Evolutionary conservation across 345 rosid genomes (phyloP).

Genomic region (Heritiera fomes): DNA sequence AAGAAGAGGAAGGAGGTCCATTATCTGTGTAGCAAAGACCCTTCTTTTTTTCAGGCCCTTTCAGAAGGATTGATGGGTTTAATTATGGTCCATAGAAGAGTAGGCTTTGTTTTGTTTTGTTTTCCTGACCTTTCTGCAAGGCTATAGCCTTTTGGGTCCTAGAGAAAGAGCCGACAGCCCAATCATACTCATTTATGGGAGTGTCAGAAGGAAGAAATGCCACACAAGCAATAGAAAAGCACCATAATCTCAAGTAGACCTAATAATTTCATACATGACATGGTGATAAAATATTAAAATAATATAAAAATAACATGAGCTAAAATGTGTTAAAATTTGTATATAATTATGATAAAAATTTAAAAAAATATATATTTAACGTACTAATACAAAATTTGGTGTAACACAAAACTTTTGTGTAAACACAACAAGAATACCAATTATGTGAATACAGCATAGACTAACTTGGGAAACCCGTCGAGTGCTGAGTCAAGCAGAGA

Average conservation of each 20-base stretch:
- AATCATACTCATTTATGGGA: neutral
- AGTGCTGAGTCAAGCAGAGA: neutral
- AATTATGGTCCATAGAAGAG: neutral
- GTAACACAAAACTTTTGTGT: no score
- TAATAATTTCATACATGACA: no score
- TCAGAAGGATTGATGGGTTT: neutral
- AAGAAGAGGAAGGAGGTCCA: neutral
- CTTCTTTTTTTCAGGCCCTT: neutral
- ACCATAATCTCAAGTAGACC: neutral
- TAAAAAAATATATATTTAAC: no score
- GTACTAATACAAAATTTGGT: no score
- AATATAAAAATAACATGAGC: no score
- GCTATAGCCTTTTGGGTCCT: neutral
- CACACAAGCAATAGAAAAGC: neutral
- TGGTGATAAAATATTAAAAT: no score
- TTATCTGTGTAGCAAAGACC: neutral
- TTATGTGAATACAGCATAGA: no score
- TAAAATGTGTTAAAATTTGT: no score
- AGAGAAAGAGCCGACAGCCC: neutral
- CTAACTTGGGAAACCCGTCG: neutral
- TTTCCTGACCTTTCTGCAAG: neutral
- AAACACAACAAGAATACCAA: no score
- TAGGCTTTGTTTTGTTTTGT: neutral
- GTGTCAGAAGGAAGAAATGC: neutral
- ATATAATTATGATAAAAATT: no score